These are phyloP conservation scores for Mortierella sp. DNA, from an alignment of 371 early-diverging fungal species.

Conservation along the genomic window DNA sequence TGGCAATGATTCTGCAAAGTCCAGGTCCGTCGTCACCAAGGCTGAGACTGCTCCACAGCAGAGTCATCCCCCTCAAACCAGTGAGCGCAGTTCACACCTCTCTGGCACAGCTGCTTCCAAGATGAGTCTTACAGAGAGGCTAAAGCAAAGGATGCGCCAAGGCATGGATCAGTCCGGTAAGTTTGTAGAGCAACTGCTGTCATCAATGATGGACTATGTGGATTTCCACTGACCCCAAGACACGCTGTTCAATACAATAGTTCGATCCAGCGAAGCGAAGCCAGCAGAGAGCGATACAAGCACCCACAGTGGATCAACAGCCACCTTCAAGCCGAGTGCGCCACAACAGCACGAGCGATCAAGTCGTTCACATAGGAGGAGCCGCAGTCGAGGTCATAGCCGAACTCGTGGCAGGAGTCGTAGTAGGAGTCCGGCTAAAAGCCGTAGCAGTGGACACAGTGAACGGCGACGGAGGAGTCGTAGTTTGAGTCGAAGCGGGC, in stretches of 20 bases:
- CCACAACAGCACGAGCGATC: background rate
- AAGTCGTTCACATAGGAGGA: background rate
- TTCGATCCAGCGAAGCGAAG: slow-evolving; percentile 14
- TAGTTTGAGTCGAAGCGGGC: background rate
- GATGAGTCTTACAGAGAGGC: slow-evolving; percentile 34
- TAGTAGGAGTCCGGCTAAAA: background rate
- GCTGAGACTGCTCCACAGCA: too few species aligned
- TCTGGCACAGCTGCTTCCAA: background rate
- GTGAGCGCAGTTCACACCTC: background rate
- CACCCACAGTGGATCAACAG: too few species aligned
- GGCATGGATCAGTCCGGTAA: slow-evolving; percentile 40
- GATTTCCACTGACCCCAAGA: too few species aligned
- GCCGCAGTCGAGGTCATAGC: slow-evolving; percentile 3
- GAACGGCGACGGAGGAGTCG: background rate
- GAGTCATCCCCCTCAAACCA: background rate
- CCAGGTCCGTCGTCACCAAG: too few species aligned
- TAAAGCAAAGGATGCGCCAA: slow-evolving; percentile 43
- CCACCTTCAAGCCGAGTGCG: too few species aligned
- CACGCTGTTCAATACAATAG: background rate
- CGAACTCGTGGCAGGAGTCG: slow-evolving; percentile 5
- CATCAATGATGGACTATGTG: background rate
- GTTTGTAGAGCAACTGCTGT: too few species aligned
- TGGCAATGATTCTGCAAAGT: background rate
- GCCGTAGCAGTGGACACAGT: background rate
- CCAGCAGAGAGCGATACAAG: slow-evolving; percentile 16